Evolutionary conservation across 2,329 filamentous ascomycete species (phyloP), one percentile per base, ranked within the genome.

Genomic region (Hymenoscyphus infarciens): DNA sequence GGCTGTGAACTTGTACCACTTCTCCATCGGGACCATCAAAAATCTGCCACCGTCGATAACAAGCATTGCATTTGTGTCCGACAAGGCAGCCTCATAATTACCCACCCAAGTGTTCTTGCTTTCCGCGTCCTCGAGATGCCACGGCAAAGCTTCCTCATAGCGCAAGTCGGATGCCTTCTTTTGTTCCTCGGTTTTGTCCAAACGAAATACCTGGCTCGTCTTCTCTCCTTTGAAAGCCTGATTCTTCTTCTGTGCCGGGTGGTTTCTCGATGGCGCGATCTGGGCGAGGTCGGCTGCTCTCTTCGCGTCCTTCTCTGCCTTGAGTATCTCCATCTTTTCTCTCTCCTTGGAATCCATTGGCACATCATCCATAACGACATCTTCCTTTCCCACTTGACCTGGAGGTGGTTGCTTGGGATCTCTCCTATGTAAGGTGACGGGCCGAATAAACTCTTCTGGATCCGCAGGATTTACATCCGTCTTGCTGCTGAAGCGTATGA

Each of bases 61-160:
- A 45, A 94, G 83, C 60, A 96, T 88, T 67, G 96, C 88, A 58
- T 92, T 91, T 59, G 91, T 87, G 70, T 94, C 88, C 0, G 94
- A 97, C 42, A 98, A 82, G 19, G 92, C 91, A 29, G 90, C 89
- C 71, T 98, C 90, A 70, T 98, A 97, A 62, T 88, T 90, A 54
- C 93, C 95, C 38, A 95, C 88, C 92, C 93, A 98, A 2, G 91
- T 90, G 70, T 97, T 94, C 75, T 94, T 97, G 67, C 92, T 92
- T 72, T 99, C 94, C 49, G 93, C 96, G 75, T 99, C 95, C 74
- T 99, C 95, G 39, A 99, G 77, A 74, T 97, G 93, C 95, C 95
- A 99, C 5, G 95, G 95, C 57, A 97, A 80, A 3, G 94, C 92
- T 75, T 99, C 95, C 74, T 98, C 95, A 69, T 98, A 99, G 66